phyloP scores from a whole-genome alignment of 1,284 basidiomycete genomes.

The Leccinum subrobustum region DNA sequence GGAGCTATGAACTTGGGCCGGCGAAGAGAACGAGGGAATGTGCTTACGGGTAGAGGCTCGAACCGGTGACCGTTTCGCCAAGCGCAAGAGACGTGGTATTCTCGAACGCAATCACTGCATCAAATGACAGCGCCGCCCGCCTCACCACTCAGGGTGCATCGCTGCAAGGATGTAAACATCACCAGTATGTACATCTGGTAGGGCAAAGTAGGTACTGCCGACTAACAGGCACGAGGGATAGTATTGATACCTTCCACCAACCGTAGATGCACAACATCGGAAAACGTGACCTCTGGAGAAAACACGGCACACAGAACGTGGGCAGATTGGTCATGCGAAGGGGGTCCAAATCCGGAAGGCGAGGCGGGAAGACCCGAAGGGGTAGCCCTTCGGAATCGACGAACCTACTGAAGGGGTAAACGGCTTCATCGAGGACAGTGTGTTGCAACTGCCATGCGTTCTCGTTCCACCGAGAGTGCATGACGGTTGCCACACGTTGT shows the following conservation, averaged over 20 bases:
- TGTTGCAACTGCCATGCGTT: too few species aligned
- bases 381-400: too few species aligned
- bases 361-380: too few species aligned
- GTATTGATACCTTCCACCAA: constrained; percentile 86
- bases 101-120: constrained; percentile 79
- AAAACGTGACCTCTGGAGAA: constrained; percentile 80
- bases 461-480: too few species aligned
- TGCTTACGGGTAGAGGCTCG: constrained; percentile 78
- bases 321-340: too few species aligned
- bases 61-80: constrained; percentile 82
- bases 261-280: constrained; percentile 69
- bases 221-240: constrained; percentile 65
- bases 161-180: constrained; percentile 36
- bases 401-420: too few species aligned
- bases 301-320: constrained; percentile 91
- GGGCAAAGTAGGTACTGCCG: constrained; percentile 45
- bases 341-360: too few species aligned
- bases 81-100: constrained; percentile 90
- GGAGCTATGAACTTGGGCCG: constrained; percentile 3
- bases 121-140: constrained; percentile 78
- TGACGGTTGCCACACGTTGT: too few species aligned
- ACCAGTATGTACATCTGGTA: not conserved
- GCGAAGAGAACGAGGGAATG: not conserved
- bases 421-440: too few species aligned
- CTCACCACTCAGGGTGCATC: constrained; percentile 62